phyloP scores from a whole-genome alignment of 2,329 filamentous ascomycete genomes.

The Arthrobotrys iridis region DNA sequence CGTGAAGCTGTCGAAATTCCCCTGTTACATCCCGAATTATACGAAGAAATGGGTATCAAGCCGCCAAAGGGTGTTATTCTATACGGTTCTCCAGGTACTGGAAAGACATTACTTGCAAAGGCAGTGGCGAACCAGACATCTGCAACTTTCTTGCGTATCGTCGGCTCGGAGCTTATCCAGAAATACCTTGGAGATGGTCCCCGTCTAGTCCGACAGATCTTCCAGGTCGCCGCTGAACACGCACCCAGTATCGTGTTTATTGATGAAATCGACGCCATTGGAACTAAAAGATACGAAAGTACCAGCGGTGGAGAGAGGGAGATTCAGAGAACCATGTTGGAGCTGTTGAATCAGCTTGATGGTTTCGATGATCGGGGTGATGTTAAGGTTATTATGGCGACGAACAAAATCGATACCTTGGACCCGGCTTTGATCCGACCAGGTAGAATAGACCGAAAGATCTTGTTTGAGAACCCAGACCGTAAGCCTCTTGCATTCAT shows the following conservation, averaged over 20 bases:
- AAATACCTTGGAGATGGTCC: constrained; percentile 98
- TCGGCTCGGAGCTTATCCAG: constrained; percentile 96
- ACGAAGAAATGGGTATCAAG: constrained; percentile 99
- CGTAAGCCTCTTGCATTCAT: constrained; percentile 64
- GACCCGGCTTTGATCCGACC: constrained; percentile 96
- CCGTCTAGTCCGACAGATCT: constrained; percentile 92
- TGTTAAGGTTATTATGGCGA: constrained; percentile 99
- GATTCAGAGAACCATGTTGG: constrained; percentile 97
- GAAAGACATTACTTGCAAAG: constrained; percentile 98
- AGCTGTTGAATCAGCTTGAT: constrained; percentile 96
- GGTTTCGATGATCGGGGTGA: constrained; percentile 98
- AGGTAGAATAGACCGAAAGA: constrained; percentile 98
- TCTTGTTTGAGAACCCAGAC: constrained; percentile 78
- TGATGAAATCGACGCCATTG: constrained; percentile 98
- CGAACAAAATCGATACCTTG: constrained; percentile 98
- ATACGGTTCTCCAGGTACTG: constrained; percentile 95
- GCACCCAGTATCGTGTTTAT: constrained; percentile 98
- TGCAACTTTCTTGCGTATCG: constrained; percentile 95
- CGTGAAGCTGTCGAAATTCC: constrained; percentile 96
- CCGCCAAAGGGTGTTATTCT: constrained; percentile 99
- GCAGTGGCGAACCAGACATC: constrained; percentile 99
- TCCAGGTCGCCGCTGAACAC: constrained; percentile 88
- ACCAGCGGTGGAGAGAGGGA: constrained; percentile 97
- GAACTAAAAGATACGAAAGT: constrained; percentile 97
- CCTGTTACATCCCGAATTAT: constrained; percentile 92